Percentiles rank a stretch among this genome's conserved stretches.
Evolutionary conservation across 805 yeast genomes (phyloP).

Genomic region (Metschnikowia sp.): DNA sequence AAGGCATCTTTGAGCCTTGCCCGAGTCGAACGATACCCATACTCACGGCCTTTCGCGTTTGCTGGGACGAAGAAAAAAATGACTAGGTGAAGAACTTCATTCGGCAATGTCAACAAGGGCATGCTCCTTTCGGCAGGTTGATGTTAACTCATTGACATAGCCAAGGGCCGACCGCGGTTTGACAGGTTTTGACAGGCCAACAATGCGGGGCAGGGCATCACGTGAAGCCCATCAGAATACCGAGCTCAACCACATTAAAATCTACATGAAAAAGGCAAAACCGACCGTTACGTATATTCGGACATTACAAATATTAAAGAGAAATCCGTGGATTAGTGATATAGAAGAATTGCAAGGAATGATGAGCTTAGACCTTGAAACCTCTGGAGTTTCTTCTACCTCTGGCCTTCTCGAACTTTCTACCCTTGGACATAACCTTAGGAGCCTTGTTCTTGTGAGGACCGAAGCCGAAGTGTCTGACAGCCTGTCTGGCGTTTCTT

Average conservation of each 20-base stretch:
- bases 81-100: slow-evolving; percentile 3
- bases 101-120: slow-evolving; percentile 8
- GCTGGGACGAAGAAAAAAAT: background rate
- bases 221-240: background rate
- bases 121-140: background rate
- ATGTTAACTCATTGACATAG: too few relatives aligned
- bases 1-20: background rate
- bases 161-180: too few relatives aligned
- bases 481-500: slow-evolving; percentile 98
- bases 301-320: slow-evolving; percentile 7
- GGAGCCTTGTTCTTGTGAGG: slow-evolving; percentile 99
- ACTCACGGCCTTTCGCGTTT: background rate
- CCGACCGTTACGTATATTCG: slow-evolving; percentile 8
- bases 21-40: background rate
- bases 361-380: slow-evolving; percentile 88
- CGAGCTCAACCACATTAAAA: background rate
- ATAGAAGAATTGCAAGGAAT: slow-evolving; percentile 1
- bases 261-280: background rate
- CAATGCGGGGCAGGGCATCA: too few relatives aligned
- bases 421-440: slow-evolving; percentile 94
- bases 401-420: slow-evolving; percentile 99
- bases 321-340: slow-evolving; percentile 7
- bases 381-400: slow-evolving; percentile 99
- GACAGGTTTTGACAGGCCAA: too few relatives aligned
- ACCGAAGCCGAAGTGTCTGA: slow-evolving; percentile 99